Conservation (phyloP, 148 eudicot species). For the Euryodendron excelsum region DNA sequence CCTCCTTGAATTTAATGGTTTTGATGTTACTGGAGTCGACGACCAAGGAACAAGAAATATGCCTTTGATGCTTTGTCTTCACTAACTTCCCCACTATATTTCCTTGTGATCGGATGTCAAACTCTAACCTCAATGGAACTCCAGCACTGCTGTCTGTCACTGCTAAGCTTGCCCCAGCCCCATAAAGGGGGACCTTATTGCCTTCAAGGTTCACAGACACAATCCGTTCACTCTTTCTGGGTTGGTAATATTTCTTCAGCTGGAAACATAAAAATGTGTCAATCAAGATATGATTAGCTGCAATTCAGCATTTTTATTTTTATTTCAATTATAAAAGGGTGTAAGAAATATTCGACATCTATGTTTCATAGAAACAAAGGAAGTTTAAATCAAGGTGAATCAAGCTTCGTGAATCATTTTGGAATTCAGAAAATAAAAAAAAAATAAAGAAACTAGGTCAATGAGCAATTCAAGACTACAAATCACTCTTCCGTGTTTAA, state of each 20-base stretch:
- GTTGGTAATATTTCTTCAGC: conserved; percentile 61
- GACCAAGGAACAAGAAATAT: conserved; percentile 40
- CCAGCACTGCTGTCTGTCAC: conserved; percentile 15
- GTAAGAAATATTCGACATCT: neutral
- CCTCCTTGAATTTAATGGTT: conserved; percentile 28
- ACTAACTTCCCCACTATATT: conserved; percentile 57
- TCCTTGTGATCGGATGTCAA: conserved; percentile 48
- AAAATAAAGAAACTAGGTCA: no score
- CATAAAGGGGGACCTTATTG: conserved; percentile 55
- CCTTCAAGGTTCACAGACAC: conserved; percentile 43
- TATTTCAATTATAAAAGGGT: neutral
- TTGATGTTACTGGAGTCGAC: conserved; percentile 26
- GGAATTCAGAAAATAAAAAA: no score
- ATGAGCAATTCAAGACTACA: no score
- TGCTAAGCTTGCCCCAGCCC: conserved; percentile 55
- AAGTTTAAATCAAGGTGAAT: neutral
- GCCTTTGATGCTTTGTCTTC: conserved; percentile 42
- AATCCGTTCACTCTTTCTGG: conserved; percentile 46
- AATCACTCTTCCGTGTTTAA: no score
- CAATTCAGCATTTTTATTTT: neutral
- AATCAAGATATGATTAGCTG: neutral
- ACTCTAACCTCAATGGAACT: conserved; percentile 52
- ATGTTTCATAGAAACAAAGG: neutral
- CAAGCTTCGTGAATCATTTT: neutral
- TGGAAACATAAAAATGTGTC: neutral